Conservation (phyloP, 345 rosid species). For the Mercurialis annua region DNA sequence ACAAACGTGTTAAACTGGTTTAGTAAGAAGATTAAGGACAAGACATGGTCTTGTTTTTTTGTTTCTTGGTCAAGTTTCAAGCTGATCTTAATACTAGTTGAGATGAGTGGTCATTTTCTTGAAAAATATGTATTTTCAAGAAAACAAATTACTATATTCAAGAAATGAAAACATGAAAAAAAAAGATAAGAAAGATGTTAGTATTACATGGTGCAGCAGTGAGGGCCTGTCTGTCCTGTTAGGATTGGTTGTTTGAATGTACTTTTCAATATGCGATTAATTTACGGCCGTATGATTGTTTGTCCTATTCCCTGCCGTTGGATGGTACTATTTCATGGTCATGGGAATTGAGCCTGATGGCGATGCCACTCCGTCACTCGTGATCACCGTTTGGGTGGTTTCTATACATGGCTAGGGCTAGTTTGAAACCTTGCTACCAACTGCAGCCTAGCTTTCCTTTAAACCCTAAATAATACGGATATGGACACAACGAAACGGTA, state of each 20-base stretch:
- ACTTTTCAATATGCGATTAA: slow-evolving; percentile 17
- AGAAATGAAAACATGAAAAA: too few species aligned
- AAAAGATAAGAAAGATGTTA: not conserved
- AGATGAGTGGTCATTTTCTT: slow-evolving; percentile 12
- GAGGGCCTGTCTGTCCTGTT: slow-evolving; percentile 1
- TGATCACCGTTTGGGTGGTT: slow-evolving; percentile 9
- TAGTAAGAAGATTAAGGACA: not conserved
- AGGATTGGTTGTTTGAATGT: slow-evolving; percentile 5
- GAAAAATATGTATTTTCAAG: slow-evolving; percentile 18
- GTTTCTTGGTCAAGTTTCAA: not conserved
- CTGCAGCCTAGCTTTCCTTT: too few species aligned
- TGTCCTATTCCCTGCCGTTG: slow-evolving; percentile 22
- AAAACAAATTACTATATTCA: too few species aligned
- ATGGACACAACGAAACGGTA: too few species aligned
- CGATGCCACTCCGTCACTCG: slow-evolving; percentile 25
- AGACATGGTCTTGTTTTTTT: not conserved
- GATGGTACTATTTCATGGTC: slow-evolving; percentile 13
- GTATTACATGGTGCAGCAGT: not conserved
- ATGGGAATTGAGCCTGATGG: slow-evolving; percentile 26
- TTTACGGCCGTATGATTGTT: slow-evolving; percentile 20
- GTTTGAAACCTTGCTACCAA: too few species aligned
- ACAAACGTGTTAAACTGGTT: not conserved
- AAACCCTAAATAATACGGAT: too few species aligned
- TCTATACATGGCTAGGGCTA: not conserved
- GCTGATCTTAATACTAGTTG: not conserved